Evolutionary conservation across 1,139 yeast species (phyloP).

Genomic region (Meyerozyma guilliermondii): DNA sequence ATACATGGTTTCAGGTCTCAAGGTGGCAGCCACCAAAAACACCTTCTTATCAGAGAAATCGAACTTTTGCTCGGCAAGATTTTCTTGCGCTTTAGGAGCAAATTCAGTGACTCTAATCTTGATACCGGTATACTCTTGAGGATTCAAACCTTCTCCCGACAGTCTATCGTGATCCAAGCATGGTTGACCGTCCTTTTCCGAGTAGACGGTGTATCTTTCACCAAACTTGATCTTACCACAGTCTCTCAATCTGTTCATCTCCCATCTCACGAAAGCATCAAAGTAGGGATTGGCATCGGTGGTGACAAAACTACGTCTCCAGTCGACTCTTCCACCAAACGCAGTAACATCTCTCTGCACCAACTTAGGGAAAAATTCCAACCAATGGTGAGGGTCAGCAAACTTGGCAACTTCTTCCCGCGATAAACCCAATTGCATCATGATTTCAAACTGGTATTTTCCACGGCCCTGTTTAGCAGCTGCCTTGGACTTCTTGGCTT

Average conservation of each 20-base stretch:
- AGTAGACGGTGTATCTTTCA: constrained; percentile 94
- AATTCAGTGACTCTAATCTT: constrained; percentile 71
- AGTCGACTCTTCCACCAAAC: constrained; percentile 93
- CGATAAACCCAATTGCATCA: constrained; percentile 88
- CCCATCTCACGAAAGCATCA: constrained; percentile 96
- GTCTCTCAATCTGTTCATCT: constrained; percentile 82
- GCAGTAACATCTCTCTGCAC: constrained; percentile 75
- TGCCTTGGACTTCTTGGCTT: constrained; percentile 88
- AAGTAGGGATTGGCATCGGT: constrained; percentile 94
- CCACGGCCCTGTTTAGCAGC: constrained; percentile 91
- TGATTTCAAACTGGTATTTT: constrained; percentile 92
- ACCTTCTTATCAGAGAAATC: constrained; percentile 54
- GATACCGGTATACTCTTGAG: constrained; percentile 94
- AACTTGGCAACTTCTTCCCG: constrained; percentile 78
- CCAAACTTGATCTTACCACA: constrained; percentile 94
- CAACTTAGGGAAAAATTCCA: constrained; percentile 84
- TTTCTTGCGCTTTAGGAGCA: constrained; percentile 49
- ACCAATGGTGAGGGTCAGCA: constrained; percentile 89
- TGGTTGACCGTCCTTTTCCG: constrained; percentile 97
- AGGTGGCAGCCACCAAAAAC: constrained; percentile 90
- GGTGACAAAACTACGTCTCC: constrained; percentile 96
- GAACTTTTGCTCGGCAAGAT: constrained; percentile 44
- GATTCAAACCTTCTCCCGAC: constrained; percentile 94
- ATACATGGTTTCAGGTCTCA: constrained; percentile 98
- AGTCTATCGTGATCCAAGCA: constrained; percentile 99